Percentiles rank a stretch among this genome's conserved stretches.
These are phyloP conservation scores for Aspergillus costaricaensis DNA, from an alignment of 2,329 filamentous ascomycete genomes.

Conservation along the genomic window DNA sequence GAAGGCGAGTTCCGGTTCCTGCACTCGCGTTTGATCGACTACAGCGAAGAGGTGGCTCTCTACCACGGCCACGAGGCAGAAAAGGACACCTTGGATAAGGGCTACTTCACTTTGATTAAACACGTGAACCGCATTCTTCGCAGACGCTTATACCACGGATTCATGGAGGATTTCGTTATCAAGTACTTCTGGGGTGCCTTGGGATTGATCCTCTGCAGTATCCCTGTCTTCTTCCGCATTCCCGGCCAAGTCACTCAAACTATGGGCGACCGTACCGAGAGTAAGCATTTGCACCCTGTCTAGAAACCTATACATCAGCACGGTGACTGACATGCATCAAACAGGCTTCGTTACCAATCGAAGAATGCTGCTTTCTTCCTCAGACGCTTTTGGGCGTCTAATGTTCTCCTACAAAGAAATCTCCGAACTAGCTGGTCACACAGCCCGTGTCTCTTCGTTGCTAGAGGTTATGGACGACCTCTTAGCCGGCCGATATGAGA, in stretches of 20 bases:
- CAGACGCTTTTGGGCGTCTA: conserved; percentile 89
- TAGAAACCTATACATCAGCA: background rate
- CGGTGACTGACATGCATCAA: background rate
- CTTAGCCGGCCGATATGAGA: conserved; percentile 85
- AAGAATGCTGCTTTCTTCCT: conserved; percentile 86
- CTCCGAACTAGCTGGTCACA: conserved; percentile 93
- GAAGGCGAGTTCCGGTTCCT: conserved; percentile 97
- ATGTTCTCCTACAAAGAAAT: conserved; percentile 99
- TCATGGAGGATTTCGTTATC: conserved; percentile 99
- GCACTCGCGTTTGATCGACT: conserved; percentile 91
- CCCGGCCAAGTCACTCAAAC: conserved; percentile 64
- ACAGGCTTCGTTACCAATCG: conserved; percentile 87
- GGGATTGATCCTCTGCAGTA: conserved; percentile 85
- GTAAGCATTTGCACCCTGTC: conserved; percentile 39
- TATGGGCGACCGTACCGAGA: conserved; percentile 59
- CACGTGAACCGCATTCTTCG: conserved; percentile 96
- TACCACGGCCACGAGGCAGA: conserved; percentile 91
- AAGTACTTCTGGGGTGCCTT: conserved; percentile 99
- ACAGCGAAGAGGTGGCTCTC: conserved; percentile 90
- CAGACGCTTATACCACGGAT: conserved; percentile 90
- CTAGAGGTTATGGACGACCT: conserved; percentile 95
- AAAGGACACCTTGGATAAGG: conserved; percentile 95
- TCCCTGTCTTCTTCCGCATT: conserved; percentile 93
- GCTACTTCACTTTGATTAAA: conserved; percentile 98
- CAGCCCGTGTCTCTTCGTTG: conserved; percentile 83